phyloP scores from a whole-genome alignment of 495 filamentous ascomycete genomes.

The Penicillium paxilli region DNA sequence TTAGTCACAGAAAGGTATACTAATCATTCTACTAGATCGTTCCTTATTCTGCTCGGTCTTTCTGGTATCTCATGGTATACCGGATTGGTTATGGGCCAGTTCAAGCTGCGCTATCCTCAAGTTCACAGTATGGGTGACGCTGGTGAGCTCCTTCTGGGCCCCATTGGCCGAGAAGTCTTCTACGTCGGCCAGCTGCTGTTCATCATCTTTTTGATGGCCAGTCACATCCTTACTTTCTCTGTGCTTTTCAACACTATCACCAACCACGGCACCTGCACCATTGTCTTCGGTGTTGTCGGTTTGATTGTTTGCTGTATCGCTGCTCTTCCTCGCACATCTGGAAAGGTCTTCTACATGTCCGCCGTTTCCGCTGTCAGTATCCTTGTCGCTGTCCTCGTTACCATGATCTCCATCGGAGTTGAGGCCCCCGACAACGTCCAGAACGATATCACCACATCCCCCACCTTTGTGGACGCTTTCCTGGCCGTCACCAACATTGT shows the following conservation, averaged over 20 bases:
- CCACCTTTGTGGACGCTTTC: constrained; percentile 29
- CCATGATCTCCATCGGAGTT: constrained; percentile 62
- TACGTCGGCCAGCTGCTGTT: constrained; percentile 63
- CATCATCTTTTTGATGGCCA: constrained; percentile 71
- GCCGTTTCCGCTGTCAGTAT: constrained; percentile 70
- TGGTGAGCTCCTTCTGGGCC: constrained; percentile 64
- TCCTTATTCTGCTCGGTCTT: constrained; percentile 53
- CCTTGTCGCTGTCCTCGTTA: constrained; percentile 61
- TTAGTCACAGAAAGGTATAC: neutral
- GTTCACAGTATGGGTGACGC: constrained; percentile 59
- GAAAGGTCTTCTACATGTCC: constrained; percentile 59
- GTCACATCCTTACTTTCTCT: constrained; percentile 66
- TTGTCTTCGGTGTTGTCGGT: constrained; percentile 66
- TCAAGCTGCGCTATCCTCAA: constrained; percentile 22
- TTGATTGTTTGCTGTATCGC: constrained; percentile 60
- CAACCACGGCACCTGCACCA: constrained; percentile 63
- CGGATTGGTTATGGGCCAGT: constrained; percentile 22
- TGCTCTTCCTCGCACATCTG: constrained; percentile 64
- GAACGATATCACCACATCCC: constrained; percentile 18
- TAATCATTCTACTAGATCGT: constrained; percentile 5
- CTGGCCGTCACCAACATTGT: constrained; percentile 37
- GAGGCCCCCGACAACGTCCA: constrained; percentile 28
- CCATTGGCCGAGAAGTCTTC: constrained; percentile 65
- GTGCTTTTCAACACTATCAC: constrained; percentile 70
- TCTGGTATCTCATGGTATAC: constrained; percentile 51